Evolutionary conservation across 1,139 yeast species (phyloP), one percentile per base, ranked within the genome.

Genomic region (Debaryomyces udenii): DNA sequence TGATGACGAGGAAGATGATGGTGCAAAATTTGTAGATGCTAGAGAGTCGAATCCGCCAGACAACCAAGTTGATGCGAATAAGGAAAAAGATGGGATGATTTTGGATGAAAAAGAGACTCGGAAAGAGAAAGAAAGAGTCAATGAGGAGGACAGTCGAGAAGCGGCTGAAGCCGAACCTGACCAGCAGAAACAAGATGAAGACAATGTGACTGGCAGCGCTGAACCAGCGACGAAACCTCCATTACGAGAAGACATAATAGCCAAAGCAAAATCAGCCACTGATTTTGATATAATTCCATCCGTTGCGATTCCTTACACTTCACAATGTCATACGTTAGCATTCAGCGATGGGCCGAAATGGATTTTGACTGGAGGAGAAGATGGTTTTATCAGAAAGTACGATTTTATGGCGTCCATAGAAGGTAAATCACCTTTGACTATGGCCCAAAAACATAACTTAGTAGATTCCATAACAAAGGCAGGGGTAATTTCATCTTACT

Each of bases 351-450:
- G 96, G 6, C 84, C 93, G 35, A 84, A 84, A 57, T 91, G 91
- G 86, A 73, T 93, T 41, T 82, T 91, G 54, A 85, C 96, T 1
- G 99, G 99, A 15, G 99, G 99, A 4, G 94, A 88, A 50, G 99
- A 93, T 61, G 99, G 99, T 9, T 88, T 83, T 54, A 86, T 93
- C 31, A 70, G 99, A 38, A 88, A 87, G 57, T 93, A 85, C 63
- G 96, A 94, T 61, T 86, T 93, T 49, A 76, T 83, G 35, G 85
- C 84, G 28, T 86, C 96, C 1, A 78, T 93, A 20, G 91, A 87
- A 53, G 98, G 98, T n/a, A 87, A 86, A 55, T 70, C 86, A 4
- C 94, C 95, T 2, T 68, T 93, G 42, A 93, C 99, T 0, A 87
- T 90, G 54, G 91, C 96, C 2, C 99, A 93, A 60, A 81, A 81